Conservation (phyloP, 108 stramenopile species). For the Skeletonema grethae region DNA sequence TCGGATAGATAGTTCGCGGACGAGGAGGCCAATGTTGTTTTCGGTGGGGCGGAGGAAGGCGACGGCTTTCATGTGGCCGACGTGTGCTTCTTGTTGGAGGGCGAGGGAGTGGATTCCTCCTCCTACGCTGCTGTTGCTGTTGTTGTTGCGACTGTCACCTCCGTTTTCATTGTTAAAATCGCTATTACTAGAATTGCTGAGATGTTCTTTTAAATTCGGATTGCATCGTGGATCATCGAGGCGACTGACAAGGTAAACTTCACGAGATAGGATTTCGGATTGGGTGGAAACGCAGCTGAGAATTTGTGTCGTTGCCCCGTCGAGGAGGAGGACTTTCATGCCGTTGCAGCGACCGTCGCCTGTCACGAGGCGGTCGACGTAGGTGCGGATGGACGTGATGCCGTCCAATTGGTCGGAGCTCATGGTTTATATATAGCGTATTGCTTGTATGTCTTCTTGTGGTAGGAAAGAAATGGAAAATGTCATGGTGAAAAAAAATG, state of each 20-base stretch:
- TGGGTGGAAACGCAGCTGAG: slow-evolving; percentile 89
- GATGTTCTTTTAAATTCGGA: slow-evolving; percentile 7
- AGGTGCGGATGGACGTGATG: slow-evolving; percentile 73
- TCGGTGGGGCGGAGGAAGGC: slow-evolving; percentile 94
- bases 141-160: slow-evolving; percentile 14
- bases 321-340: slow-evolving; percentile 96
- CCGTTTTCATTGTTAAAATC: slow-evolving; percentile 1
- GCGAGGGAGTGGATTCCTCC: slow-evolving; percentile 43
- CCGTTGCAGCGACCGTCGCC: slow-evolving; percentile 74
- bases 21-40: slow-evolving; percentile 75
- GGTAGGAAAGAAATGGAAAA: too few relatives aligned
- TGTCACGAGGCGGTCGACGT: slow-evolving; percentile 90
- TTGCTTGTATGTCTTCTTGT: too few relatives aligned
- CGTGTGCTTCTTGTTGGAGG: slow-evolving; percentile 42
- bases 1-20: slow-evolving; percentile 63
- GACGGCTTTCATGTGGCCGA: slow-evolving; percentile 91
- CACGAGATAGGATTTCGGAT: slow-evolving; percentile 82
- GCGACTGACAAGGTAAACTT: slow-evolving; percentile 86
- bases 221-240: slow-evolving; percentile 57
- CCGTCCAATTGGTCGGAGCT: slow-evolving; percentile 62
- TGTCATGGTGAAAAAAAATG: too few relatives aligned
- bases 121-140: slow-evolving; percentile 1
- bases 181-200: neutral
- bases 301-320: slow-evolving; percentile 89
- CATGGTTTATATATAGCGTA: neutral